Evolutionary conservation across 768 basidiomycete species (phyloP), one percentile per base, ranked within the genome.

Genomic region (Tricholomella constricta): DNA sequence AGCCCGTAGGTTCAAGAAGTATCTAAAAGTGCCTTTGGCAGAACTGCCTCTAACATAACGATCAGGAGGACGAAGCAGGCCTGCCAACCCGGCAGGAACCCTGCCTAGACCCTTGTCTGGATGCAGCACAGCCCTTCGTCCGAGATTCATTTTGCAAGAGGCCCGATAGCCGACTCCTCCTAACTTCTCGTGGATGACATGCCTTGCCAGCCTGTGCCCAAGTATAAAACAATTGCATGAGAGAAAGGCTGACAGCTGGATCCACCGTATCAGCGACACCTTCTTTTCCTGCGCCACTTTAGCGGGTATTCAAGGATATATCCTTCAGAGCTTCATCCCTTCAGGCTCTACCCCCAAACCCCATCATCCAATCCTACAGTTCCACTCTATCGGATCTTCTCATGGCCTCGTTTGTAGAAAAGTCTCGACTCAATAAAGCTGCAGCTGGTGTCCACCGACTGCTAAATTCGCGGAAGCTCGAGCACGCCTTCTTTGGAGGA

Each of bases 401-500:
- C 3, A 55, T 55, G 54, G 22, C 54, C 17, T 25, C 17, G 15
- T 45, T 27, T 17, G 45, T 55, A 17, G 32, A 45, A 37, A 55
- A 27, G 36, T 15, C 42, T 10, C 47, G 37, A 17, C 54, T 55
- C 12, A 50, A 55, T 26, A 49, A 41, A 45, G 54, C 54, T 2
- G 54, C 54, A 19, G 34, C 20, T 26, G 38, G 38, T 6, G 49
- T 56, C 14, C 55, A 56, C 37, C 42, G 45, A 22, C 23, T 48
- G 17, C 44, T 56, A 7, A 25, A 34, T 11, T 25, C 48, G 4
- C 55, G 45, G 12, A 51, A 51, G 19, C 43, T 56, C 27, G 49
- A 56, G 49, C 55, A 56, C 32, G 48, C 48, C n/a, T 56, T 56
- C 31, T 56, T 51, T 14, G 55, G 55, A 7, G 55, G 55, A 2